Evolutionary conservation across 129 eudicot species (phyloP), one percentile per base, ranked within the genome.

Genomic region (Tanacetum coccineum): DNA sequence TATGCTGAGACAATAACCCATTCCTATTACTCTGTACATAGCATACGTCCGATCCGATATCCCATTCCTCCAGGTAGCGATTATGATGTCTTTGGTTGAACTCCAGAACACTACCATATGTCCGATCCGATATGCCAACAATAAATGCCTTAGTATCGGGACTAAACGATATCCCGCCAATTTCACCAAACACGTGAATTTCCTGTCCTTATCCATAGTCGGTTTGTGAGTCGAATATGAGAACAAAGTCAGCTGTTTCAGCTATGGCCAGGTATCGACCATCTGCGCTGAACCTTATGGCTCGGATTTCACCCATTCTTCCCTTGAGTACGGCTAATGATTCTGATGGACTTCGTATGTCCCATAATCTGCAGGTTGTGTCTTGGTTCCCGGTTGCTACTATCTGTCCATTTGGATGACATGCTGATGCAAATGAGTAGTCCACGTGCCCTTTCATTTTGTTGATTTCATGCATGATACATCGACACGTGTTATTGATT

Each of bases 241-340:
- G 98, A 54, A 92, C 98, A 45, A 92, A 88, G 78, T 92, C 96
- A 1, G 98, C 96, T 48, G 98, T 91, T 70, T 92, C 98, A 28
- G 95, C 95, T 83, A 86, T 88, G 14, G 95, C 98, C 96, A n/a
- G n/a, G n/a, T n/a, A n/a, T n/a, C n/a, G n/a, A 49, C 98, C 98
- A 47, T 92, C 96, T 6, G 84, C 56, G 44, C 80, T 83, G 83
- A 92, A 92, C 68, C 80, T 63, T 12, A 92, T 73, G 49, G 81
- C 70, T 70, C 96, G 78, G 50, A 88, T 26, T 26, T 0, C 28
- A 26, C 28, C 2, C 3, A 26, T 26, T 26, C 28, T 3, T 1
- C 30, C 30, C 30, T 26, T 26, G 30, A 26, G 30, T 26, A 26
- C 4, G 30, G 30, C 4, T 26, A 26, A 26, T 26, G 30, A 26